Percentiles rank a stretch among this genome's conserved stretches.
phyloP scores from a whole-genome alignment of 2,329 filamentous ascomycete genomes.

The Thelonectria olida region DNA sequence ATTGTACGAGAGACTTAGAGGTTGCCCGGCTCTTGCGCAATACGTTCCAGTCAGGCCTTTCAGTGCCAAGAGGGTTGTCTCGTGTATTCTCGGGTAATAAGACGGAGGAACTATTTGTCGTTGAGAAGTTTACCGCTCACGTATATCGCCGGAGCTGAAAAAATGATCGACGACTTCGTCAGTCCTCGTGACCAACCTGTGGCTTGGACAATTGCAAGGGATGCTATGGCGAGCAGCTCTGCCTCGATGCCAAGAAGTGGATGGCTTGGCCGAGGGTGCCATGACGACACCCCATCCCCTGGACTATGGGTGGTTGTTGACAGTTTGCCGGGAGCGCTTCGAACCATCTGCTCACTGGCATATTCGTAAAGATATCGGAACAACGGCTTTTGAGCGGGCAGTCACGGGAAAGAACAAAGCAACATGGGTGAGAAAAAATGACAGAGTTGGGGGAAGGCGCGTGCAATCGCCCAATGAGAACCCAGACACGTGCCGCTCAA shows the following conservation, averaged over 20 bases:
- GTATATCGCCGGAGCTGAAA: neutral
- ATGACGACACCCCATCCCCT: neutral
- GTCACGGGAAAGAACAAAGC: too few species aligned
- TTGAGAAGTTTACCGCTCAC: too few species aligned
- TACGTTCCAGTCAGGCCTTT: too few species aligned
- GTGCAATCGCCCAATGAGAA: constrained; percentile 5
- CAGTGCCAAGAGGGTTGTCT: neutral
- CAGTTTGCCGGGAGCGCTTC: neutral
- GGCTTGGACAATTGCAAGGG: neutral
- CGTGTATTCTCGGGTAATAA: neutral
- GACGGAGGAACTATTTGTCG: neutral
- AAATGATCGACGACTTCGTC: neutral
- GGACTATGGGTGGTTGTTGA: neutral
- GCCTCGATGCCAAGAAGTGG: neutral
- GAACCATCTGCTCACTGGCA: neutral
- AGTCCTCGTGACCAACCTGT: neutral
- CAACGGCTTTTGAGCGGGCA: neutral
- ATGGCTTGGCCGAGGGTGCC: neutral
- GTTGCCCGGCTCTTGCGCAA: too few species aligned
- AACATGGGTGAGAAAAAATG: neutral
- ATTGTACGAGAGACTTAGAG: too few species aligned
- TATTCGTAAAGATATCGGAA: neutral
- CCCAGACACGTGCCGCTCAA: neutral
- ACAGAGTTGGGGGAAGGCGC: neutral
- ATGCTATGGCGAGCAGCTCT: neutral